Evolutionary conservation across 805 yeast genomes (phyloP).

Genomic region (Naumovozyma castellii): DNA sequence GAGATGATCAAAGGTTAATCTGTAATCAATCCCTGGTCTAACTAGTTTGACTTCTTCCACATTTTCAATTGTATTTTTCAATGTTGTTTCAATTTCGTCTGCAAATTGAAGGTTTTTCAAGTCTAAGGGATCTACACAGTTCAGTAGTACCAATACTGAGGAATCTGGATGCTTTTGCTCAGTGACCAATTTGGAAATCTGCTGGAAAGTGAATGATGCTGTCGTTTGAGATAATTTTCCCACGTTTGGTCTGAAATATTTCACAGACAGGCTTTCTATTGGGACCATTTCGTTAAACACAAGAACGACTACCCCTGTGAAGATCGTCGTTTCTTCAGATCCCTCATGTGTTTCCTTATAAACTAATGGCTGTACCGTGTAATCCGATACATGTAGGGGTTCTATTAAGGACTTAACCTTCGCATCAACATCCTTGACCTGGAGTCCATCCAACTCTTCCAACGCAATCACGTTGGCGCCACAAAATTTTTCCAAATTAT

Average conservation of each 20-base stretch:
- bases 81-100: conserved; percentile 43
- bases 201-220: conserved; percentile 25
- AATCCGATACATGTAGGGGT: not conserved
- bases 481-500: conserved; percentile 14
- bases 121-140: conserved; percentile 57
- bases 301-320: conserved; percentile 22
- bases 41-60: conserved; percentile 53
- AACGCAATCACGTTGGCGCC: conserved; percentile 15
- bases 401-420: conserved; percentile 3
- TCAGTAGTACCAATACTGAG: conserved; percentile 54
- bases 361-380: not conserved
- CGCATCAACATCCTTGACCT: not conserved
- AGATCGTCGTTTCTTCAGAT: conserved; percentile 3
- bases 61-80: conserved; percentile 31
- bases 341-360: not conserved
- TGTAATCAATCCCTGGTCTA: conserved; percentile 37
- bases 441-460: conserved; percentile 5
- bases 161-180: conserved; percentile 20
- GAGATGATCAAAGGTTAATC: conserved; percentile 37
- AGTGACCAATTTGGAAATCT: conserved; percentile 32
- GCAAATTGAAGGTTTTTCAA: conserved; percentile 41
- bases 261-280: not conserved
- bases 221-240: conserved; percentile 13
- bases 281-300: conserved; percentile 10
- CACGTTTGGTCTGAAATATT: conserved; percentile 20